These are phyloP conservation scores for Combretum micranthum DNA, from an alignment of 345 rosid genomes.

Conservation along the genomic window DNA sequence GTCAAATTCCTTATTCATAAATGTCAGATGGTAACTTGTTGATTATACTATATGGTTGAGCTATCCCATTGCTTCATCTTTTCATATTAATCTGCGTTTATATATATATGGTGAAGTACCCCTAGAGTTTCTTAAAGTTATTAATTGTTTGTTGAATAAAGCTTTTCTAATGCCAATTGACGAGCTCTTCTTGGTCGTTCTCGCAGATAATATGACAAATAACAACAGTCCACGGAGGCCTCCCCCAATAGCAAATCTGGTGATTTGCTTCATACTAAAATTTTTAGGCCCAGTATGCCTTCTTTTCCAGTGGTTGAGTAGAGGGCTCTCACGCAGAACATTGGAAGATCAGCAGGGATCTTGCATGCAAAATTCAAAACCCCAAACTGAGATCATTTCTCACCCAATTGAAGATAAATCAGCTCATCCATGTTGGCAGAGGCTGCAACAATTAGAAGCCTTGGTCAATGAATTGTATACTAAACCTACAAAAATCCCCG, in stretches of 20 bases:
- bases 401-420: slow-evolving; percentile 37
- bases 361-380: slow-evolving; percentile 23
- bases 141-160: not conserved
- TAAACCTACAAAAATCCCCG: slow-evolving; percentile 67
- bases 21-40: no score
- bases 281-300: slow-evolving; percentile 44
- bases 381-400: slow-evolving; percentile 21
- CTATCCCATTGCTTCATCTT: no score
- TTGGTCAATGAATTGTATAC: slow-evolving; percentile 59
- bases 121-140: no score
- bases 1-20: no score
- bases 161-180: not conserved
- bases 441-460: slow-evolving; percentile 70
- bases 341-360: slow-evolving; percentile 31
- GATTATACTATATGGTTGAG: no score
- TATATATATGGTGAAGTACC: no score
- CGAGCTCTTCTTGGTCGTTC: slow-evolving; percentile 7
- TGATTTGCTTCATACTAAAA: slow-evolving; percentile 35
- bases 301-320: slow-evolving; percentile 35
- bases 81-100: no score
- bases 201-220: slow-evolving; percentile 40
- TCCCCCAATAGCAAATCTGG: slow-evolving; percentile 20
- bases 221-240: slow-evolving; percentile 20
- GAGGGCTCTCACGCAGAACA: slow-evolving; percentile 26
- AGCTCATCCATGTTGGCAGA: slow-evolving; percentile 71